phyloP scores from a whole-genome alignment of 1,284 basidiomycete species.

The Cutaneotrichosporon mucoides region DNA sequence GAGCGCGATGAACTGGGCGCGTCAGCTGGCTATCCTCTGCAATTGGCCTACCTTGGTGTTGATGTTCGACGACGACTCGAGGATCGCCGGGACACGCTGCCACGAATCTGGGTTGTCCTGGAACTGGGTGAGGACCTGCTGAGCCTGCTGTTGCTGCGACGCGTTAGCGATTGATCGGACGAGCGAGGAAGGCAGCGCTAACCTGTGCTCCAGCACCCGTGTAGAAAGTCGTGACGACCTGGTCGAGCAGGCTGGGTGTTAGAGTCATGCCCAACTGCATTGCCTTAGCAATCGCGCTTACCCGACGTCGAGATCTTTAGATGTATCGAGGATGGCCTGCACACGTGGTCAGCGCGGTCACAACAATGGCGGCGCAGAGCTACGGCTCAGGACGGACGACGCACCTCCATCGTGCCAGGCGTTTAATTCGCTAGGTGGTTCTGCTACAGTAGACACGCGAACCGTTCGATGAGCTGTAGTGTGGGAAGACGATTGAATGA shows the following conservation, averaged over 20 bases:
- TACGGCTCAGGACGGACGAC: too few species aligned
- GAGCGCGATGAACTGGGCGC: constrained; percentile 83
- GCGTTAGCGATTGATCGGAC: too few species aligned
- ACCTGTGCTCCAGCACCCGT: constrained; percentile 72
- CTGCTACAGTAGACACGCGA: not conserved
- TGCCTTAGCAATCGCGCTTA: constrained; percentile 20
- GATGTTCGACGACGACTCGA: constrained; percentile 77
- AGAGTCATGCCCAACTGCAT: not conserved
- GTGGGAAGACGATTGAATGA: not conserved
- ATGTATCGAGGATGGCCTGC: constrained; percentile 81
- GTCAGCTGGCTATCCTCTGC: too few species aligned
- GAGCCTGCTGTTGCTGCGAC: constrained; percentile 79
- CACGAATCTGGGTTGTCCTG: constrained; percentile 98
- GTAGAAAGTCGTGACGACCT: constrained; percentile 78
- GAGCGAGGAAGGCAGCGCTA: constrained; percentile 33
- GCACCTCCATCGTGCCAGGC: constrained; percentile 38
- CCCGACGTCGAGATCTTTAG: constrained; percentile 73
- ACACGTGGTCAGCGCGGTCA: constrained; percentile 8
- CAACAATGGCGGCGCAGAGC: too few species aligned
- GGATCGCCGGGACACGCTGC: constrained; percentile 92
- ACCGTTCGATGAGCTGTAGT: not conserved
- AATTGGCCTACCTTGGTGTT: constrained; percentile 85
- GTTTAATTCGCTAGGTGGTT: not conserved
- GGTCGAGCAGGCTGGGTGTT: constrained; percentile 63
- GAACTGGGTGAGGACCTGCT: constrained; percentile 87